phyloP scores from a whole-genome alignment of 371 early-diverging fungal species.

The Mucor racemosus region DNA sequence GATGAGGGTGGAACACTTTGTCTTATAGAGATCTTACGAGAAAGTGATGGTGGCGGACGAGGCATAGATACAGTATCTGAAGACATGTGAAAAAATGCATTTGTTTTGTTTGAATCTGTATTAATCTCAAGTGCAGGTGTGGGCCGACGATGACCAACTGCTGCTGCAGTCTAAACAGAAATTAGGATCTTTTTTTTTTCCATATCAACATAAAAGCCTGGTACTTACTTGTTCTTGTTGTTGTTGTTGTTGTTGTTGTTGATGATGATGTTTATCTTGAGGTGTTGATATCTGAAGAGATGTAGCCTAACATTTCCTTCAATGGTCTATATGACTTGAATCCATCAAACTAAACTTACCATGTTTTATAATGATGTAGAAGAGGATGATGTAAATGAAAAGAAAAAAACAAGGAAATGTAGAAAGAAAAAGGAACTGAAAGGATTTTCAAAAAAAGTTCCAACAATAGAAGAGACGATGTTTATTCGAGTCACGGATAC shows the following conservation, averaged over 20 bases:
- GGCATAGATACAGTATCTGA: conserved; percentile 28
- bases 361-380: not conserved
- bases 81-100: conserved; percentile 41
- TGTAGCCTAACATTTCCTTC: not conserved
- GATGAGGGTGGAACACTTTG: conserved; percentile 10
- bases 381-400: not conserved
- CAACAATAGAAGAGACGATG: not conserved
- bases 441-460: not conserved
- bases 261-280: not conserved
- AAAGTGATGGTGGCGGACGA: conserved; percentile 46
- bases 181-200: not conserved
- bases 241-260: not conserved
- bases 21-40: conserved; percentile 31
- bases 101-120: conserved; percentile 41
- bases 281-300: not conserved
- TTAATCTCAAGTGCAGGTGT: conserved; percentile 45
- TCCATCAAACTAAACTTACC: not conserved
- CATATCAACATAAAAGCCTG: not conserved
- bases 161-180: conserved; percentile 5
- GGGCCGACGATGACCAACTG: conserved; percentile 28
- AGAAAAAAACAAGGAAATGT: not conserved
- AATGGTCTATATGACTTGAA: not conserved
- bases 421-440: not conserved
- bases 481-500: not conserved
- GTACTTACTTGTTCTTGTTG: not conserved